Evolutionary conservation across 2,329 filamentous ascomycete species (phyloP).

Genomic region (Leptographium wingfieldii): DNA sequence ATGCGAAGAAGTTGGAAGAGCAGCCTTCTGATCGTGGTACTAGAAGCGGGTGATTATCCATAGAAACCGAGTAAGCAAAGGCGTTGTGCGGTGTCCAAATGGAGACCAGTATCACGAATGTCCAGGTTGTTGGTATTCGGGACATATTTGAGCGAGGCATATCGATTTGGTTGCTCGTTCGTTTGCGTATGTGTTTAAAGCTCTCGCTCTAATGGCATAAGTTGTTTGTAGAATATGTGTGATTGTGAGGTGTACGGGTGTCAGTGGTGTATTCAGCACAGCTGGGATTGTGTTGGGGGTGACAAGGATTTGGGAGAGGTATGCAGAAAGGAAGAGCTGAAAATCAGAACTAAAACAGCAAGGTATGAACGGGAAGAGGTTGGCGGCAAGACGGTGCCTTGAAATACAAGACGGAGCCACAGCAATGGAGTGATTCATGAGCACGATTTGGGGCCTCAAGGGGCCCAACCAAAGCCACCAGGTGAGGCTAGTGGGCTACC

Average conservation of each 20-base stretch:
- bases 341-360: too few relatives aligned
- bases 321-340: too few relatives aligned
- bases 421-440: constrained; percentile 1
- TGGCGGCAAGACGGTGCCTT: background rate
- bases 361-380: background rate
- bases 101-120: constrained; percentile 20
- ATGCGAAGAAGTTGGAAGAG: constrained; percentile 33
- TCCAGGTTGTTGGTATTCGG: constrained; percentile 19
- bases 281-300: too few relatives aligned
- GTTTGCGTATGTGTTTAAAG: too few relatives aligned
- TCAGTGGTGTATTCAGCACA: too few relatives aligned
- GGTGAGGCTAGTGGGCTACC: too few relatives aligned
- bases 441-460: background rate
- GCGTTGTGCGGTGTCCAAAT: constrained; percentile 12
- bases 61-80: constrained; percentile 24
- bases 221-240: too few relatives aligned
- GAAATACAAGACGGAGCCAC: background rate
- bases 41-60: background rate
- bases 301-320: too few relatives aligned
- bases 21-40: constrained; percentile 2
- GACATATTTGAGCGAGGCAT: background rate
- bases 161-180: too few relatives aligned
- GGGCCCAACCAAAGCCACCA: too few relatives aligned
- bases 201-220: too few relatives aligned
- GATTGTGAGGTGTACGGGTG: too few relatives aligned